Percentiles rank a stretch among this genome's conserved stretches.
Evolutionary conservation across 176 grass and related monocot genomes (phyloP).

Genomic region (Canna indica): DNA sequence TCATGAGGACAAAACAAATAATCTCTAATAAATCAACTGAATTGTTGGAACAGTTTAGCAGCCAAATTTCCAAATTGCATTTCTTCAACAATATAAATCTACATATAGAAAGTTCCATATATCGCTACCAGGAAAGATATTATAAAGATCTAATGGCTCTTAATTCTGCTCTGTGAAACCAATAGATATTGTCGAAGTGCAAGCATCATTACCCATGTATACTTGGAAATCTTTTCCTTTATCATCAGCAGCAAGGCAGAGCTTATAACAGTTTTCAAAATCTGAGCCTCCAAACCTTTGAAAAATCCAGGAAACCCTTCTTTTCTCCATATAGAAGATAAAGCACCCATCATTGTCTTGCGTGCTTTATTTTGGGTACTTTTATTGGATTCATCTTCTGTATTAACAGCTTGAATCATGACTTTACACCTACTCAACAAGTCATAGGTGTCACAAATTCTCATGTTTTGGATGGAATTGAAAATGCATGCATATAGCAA

Average conservation of each 20-base stretch:
- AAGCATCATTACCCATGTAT: slow-evolving; percentile 81
- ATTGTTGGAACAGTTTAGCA: too few relatives aligned
- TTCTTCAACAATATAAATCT: too few relatives aligned
- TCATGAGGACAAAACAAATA: too few relatives aligned
- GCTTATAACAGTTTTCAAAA: slow-evolving; percentile 90
- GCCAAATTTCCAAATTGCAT: too few relatives aligned
- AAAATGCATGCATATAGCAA: neutral
- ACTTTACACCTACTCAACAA: slow-evolving; percentile 61
- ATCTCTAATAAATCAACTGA: too few relatives aligned
- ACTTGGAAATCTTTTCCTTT: slow-evolving; percentile 92
- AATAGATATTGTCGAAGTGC: slow-evolving; percentile 55
- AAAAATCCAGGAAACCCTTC: slow-evolving; percentile 92
- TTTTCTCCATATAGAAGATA: slow-evolving; percentile 72
- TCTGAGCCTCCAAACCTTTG: slow-evolving; percentile 87
- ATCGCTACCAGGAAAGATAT: too few relatives aligned
- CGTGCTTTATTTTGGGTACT: slow-evolving; percentile 33
- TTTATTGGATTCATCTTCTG: slow-evolving; percentile 28
- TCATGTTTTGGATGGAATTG: neutral
- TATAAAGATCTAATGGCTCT: slow-evolving; percentile 29
- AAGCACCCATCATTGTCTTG: slow-evolving; percentile 67
- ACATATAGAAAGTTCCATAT: too few relatives aligned
- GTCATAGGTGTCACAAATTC: slow-evolving; percentile 11
- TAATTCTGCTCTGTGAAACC: slow-evolving; percentile 56
- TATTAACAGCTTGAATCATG: slow-evolving; percentile 78
- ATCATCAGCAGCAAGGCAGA: slow-evolving; percentile 96